Conservation (phyloP, 164 flowering plant genomes). For the Dillenia turbinata region DNA sequence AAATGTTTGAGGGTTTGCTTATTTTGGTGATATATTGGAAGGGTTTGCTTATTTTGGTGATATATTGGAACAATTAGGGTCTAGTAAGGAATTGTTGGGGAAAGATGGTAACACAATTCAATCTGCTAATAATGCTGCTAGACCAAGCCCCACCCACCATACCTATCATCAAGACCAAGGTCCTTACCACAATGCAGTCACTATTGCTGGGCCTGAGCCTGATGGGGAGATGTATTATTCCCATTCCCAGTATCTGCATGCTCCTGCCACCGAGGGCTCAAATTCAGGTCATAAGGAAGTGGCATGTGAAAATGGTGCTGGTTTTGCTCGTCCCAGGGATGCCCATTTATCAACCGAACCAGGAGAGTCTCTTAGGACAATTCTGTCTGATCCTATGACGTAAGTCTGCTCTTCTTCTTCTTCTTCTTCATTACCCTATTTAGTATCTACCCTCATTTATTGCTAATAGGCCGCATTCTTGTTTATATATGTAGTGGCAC, state of each 20-base stretch:
- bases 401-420: slow-evolving; percentile 26
- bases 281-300: slow-evolving; percentile 43
- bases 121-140: slow-evolving; percentile 20
- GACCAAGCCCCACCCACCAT: slow-evolving; percentile 28
- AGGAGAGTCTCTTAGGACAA: slow-evolving; percentile 61
- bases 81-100: slow-evolving; percentile 29
- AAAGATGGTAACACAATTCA: slow-evolving; percentile 37
- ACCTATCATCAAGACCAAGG: slow-evolving; percentile 30
- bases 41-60: not conserved
- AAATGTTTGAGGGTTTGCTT: too few species aligned
- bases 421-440: not conserved
- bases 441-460: not conserved
- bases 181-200: slow-evolving; percentile 40
- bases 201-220: slow-evolving; percentile 37
- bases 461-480: not conserved
- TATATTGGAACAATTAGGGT: slow-evolving; percentile 18
- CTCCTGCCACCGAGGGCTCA: slow-evolving; percentile 39
- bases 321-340: slow-evolving; percentile 69
- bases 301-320: slow-evolving; percentile 57
- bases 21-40: slow-evolving; percentile 2
- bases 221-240: slow-evolving; percentile 46
- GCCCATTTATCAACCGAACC: slow-evolving; percentile 37
- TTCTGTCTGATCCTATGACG: slow-evolving; percentile 87
- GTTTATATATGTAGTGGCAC: slow-evolving; percentile 41
- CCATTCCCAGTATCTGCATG: slow-evolving; percentile 53